Percentiles rank a stretch among this genome's conserved stretches.
These are phyloP conservation scores for Santalum album DNA, from an alignment of 164 flowering plant species.

Conservation along the genomic window DNA sequence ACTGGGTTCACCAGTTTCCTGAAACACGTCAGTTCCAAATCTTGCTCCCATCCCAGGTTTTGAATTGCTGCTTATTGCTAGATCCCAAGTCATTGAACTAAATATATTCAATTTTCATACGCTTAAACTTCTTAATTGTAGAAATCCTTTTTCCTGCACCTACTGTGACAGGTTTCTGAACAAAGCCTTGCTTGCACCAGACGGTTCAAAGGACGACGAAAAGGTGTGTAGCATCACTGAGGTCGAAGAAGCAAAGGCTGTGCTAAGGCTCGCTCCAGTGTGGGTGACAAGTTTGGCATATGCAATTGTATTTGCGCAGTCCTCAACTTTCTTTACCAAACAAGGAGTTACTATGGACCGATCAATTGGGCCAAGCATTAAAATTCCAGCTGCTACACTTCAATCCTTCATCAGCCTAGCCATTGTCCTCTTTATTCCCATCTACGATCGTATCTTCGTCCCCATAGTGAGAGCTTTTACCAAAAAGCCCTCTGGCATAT, in stretches of 20 bases:
- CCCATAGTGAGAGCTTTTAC: conserved; percentile 24
- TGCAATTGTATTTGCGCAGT: conserved; percentile 28
- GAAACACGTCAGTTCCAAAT: no score
- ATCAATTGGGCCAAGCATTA: conserved; percentile 13
- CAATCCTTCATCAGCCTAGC: conserved; percentile 20
- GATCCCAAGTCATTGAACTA: no score
- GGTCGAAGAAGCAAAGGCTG: conserved; percentile 30
- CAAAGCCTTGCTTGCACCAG: conserved; percentile 22
- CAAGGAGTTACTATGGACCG: conserved; percentile 35
- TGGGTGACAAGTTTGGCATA: conserved; percentile 23
- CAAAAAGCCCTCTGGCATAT: conserved; percentile 21
- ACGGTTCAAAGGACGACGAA: conserved; percentile 7
- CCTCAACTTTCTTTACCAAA: conserved; percentile 32
- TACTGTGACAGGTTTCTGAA: conserved; percentile 23
- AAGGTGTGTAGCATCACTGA: conserved; percentile 14
- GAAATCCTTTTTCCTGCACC: no score
- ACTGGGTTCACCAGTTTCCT: no score
- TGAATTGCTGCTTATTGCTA: no score
- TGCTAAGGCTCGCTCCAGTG: conserved; percentile 25
- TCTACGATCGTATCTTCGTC: conserved; percentile 27
- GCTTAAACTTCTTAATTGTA: no score
- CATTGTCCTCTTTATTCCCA: conserved; percentile 21
- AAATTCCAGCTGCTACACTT: conserved; percentile 33
- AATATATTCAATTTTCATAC: no score
- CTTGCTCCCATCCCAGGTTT: no score